phyloP scores from a whole-genome alignment of 805 yeast species.

The Schizosaccharomyces lindneri region DNA sequence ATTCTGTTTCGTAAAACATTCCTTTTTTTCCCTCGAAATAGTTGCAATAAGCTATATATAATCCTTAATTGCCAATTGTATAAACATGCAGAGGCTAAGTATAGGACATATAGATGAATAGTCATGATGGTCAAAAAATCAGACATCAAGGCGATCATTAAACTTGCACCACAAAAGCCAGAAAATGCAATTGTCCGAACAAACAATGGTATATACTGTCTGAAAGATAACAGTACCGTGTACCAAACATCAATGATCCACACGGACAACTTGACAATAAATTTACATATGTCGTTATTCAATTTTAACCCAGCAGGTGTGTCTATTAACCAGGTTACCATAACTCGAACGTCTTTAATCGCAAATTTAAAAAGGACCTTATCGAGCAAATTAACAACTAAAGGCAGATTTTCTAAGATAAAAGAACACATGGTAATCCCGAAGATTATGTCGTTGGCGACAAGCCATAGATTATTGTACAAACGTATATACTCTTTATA shows the following conservation, averaged over 20 bases:
- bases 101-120: constrained; percentile 52
- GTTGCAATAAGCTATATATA: constrained; percentile 47
- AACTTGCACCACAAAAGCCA: constrained; percentile 38
- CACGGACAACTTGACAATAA: constrained; percentile 60
- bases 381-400: constrained; percentile 9
- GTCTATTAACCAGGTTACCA: constrained; percentile 39
- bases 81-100: constrained; percentile 51
- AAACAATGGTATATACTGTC: constrained; percentile 14
- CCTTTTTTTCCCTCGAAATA: constrained; percentile 73
- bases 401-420: constrained; percentile 17
- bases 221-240: constrained; percentile 7
- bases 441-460: constrained; percentile 52
- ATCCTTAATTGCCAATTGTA: constrained; percentile 51
- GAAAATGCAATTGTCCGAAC: constrained; percentile 17
- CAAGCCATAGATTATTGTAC: constrained; percentile 73
- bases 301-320: constrained; percentile 89
- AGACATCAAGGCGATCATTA: constrained; percentile 36
- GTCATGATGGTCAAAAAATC: constrained; percentile 42
- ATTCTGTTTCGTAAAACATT: constrained; percentile 65
- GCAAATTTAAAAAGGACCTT: not conserved
- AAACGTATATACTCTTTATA: constrained; percentile 33
- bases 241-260: constrained; percentile 65
- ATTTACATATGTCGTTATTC: constrained; percentile 61
- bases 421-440: constrained; percentile 38
- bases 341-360: not conserved